Percentiles rank a stretch among this genome's conserved stretches.
Evolutionary conservation across 306 rosid genomes (phyloP).

Genomic region (Quercus rubra): DNA sequence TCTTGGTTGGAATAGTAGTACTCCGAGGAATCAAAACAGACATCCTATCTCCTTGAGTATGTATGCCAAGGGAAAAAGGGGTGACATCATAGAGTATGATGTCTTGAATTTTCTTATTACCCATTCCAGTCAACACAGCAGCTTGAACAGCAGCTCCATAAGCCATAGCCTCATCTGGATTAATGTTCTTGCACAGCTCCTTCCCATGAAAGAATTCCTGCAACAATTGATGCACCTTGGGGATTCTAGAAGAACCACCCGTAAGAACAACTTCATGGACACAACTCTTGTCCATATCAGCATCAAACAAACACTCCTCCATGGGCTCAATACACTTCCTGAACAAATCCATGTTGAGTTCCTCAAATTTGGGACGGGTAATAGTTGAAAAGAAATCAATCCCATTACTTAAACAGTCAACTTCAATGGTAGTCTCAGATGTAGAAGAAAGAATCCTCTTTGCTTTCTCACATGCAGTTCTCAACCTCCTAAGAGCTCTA

Average conservation of each 20-base stretch:
- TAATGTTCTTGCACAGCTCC: constrained; percentile 26
- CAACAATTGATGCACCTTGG: constrained; percentile 10
- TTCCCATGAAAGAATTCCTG: constrained; percentile 21
- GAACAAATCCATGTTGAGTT: constrained; percentile 19
- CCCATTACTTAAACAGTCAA: too few species aligned
- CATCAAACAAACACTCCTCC: constrained; percentile 21
- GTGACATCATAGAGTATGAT: constrained; percentile 15
- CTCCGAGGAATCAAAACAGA: constrained; percentile 14
- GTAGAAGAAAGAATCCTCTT: constrained; percentile 4
- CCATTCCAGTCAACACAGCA: too few species aligned
- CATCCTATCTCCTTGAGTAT: background rate
- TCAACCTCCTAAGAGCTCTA: constrained; percentile 1
- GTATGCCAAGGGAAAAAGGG: constrained; percentile 17
- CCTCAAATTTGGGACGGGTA: background rate
- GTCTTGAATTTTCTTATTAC: background rate
- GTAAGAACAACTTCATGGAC: constrained; percentile 24
- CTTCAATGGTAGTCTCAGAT: too few species aligned
- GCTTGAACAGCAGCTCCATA: too few species aligned
- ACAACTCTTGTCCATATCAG: constrained; percentile 13
- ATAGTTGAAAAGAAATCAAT: too few species aligned
- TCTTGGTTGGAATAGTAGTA: constrained; percentile 13
- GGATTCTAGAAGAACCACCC: constrained; percentile 26
- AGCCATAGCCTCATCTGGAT: constrained; percentile 6
- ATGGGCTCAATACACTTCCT: constrained; percentile 12
- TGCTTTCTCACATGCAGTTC: constrained; percentile 9